A percentile compares a stretch with the other conserved stretches of the same genome.
phyloP scores from a whole-genome alignment of 371 early-diverging fungal species.

The Apophysomyces trapeziformis region DNA sequence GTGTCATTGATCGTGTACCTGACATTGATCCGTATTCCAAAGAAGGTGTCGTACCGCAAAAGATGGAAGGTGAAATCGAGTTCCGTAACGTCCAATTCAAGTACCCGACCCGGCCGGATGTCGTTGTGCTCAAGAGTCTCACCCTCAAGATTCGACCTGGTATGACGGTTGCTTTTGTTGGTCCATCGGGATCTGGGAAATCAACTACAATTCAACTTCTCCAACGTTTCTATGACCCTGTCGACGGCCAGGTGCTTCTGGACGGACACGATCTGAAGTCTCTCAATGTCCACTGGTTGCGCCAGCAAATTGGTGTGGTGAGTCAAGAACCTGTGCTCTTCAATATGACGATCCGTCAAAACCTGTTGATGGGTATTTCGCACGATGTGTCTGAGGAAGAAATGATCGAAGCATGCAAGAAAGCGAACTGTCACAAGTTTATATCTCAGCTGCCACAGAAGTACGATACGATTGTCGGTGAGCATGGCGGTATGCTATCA shows the following conservation, averaged over 20 bases:
- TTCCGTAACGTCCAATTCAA: conserved; percentile 69
- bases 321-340: conserved; percentile 87
- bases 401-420: conserved; percentile 60
- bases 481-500: conserved; percentile 70
- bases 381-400: conserved; percentile 54
- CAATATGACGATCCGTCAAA: conserved; percentile 76
- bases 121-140: conserved; percentile 62
- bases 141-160: conserved; percentile 70
- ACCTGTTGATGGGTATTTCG: conserved; percentile 67
- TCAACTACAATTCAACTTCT: conserved; percentile 84
- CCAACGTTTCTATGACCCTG: conserved; percentile 87
- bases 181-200: conserved; percentile 86
- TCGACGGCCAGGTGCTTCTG: conserved; percentile 59
- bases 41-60: conserved; percentile 57
- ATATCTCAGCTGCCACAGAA: conserved; percentile 72
- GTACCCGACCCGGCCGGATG: conserved; percentile 76
- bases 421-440: conserved; percentile 75
- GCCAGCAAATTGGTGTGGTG: conserved; percentile 81
- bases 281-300: conserved; percentile 70
- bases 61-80: conserved; percentile 68
- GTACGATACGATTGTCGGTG: conserved; percentile 70
- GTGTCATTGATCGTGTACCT: conserved; percentile 76
- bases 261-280: conserved; percentile 72
- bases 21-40: conserved; percentile 64
- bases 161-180: conserved; percentile 76